Conservation (phyloP, 2,329 filamentous ascomycete genomes). For the Akanthomyces muscarius region DNA sequence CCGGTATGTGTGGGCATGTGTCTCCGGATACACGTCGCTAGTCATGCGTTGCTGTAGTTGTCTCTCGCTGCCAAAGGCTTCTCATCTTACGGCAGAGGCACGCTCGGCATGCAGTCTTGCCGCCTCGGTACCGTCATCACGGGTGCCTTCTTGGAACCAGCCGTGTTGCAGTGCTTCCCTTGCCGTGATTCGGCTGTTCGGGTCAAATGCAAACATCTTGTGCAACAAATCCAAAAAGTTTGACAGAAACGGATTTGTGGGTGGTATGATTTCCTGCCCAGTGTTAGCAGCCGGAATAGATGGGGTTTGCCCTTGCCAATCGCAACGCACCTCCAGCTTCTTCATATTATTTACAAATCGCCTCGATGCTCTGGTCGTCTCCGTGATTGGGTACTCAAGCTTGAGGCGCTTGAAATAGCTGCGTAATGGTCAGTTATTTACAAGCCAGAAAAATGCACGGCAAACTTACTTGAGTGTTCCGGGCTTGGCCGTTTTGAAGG, state of each 20-base stretch:
- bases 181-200: conserved; percentile 54
- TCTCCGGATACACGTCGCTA: background rate
- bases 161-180: conserved; percentile 56
- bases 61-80: background rate
- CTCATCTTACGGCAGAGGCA: conserved; percentile 3
- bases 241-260: conserved; percentile 48
- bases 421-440: background rate
- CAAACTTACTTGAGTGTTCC: conserved; percentile 13
- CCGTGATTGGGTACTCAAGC: conserved; percentile 10
- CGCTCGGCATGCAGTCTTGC: conserved; percentile 15
- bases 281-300: background rate
- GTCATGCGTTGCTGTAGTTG: background rate
- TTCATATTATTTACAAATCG: conserved; percentile 18
- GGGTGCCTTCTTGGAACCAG: conserved; percentile 55
- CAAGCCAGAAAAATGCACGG: background rate
- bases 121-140: conserved; percentile 22
- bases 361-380: conserved; percentile 12
- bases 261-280: conserved; percentile 49
- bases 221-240: conserved; percentile 55
- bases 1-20: background rate
- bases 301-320: background rate
- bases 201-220: conserved; percentile 61
- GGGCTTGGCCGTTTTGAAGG: conserved; percentile 6
- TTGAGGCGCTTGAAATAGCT: conserved; percentile 18
- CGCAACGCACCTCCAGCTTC: conserved; percentile 4